Base-by-base conservation (phyloP, 352 stramenopile species). In the Phytophthora citricola region DNA sequence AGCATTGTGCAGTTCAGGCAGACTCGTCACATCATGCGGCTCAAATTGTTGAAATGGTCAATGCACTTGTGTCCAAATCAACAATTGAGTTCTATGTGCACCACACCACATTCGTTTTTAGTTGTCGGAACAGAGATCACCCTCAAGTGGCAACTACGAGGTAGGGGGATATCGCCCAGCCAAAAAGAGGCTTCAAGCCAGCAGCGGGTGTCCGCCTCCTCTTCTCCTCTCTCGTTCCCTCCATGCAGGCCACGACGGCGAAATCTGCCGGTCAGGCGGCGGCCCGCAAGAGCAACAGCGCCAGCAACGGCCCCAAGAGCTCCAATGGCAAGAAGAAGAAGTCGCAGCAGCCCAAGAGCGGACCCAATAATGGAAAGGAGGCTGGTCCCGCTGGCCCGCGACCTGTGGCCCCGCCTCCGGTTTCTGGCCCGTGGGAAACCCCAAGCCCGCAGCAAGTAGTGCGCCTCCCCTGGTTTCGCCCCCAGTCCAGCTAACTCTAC, bases 291-390 rank as follows among this genome's bases (percentile, higher is more conserved):
- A 67, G 44, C 49, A 69, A 27, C 44, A 52, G 26, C 38, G 32
- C 38, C n/a, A 22, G 26, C 58, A 61, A 27, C 36, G 41, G 54
- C 26, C 40, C 70, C 53, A 84, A 80, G 58, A 61, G 26, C 43
- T 40, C 9, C 20, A 49, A 49, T 31, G 43, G 46, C 61, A 84
- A 83, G 63, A 83, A 84, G 50, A 84, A 84, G 61, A 76, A 73
- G 48, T 15, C 63, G 53, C 56, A 49, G 38, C 53, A 64, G 56
- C n/a, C 47, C 46, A 74, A 76, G 55, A 57, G 15, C 39, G 62
- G 69, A 46, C 34, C 45, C 39, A 73, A 59, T 31, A 55, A 57
- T 46, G 68, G 73, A 38, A 61, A 63, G 27, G 50, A 47, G 55
- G 41, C 36, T 14, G 48, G 10, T 31, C 49, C 53, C 20, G 57